A percentile compares a stretch with the other conserved stretches of the same genome.
These are phyloP conservation scores for Agroathelia rolfsii DNA, from an alignment of 1,284 basidiomycete genomes.

Conservation along the genomic window DNA sequence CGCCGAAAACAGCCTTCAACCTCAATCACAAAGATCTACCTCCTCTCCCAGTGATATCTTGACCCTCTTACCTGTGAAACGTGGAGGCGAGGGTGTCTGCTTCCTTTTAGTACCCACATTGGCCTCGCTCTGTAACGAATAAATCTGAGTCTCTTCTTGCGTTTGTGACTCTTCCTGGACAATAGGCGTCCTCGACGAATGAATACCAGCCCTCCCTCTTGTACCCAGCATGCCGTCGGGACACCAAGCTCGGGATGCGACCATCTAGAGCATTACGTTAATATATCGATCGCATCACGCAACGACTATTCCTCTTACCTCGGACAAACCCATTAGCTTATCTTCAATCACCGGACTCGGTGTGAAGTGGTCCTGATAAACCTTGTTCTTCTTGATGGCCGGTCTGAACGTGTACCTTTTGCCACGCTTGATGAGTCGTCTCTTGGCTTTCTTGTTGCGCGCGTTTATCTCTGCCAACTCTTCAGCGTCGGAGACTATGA, in stretches of 20 bases:
- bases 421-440: slow-evolving; percentile 35
- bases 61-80: too few species aligned
- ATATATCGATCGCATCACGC: too few species aligned
- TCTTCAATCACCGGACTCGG: slow-evolving; percentile 49
- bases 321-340: slow-evolving; percentile 44
- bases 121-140: too few species aligned
- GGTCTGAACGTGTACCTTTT: slow-evolving; percentile 50
- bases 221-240: neutral
- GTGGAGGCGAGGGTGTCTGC: too few species aligned
- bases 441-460: slow-evolving; percentile 28
- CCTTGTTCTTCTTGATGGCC: slow-evolving; percentile 30
- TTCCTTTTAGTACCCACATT: too few species aligned
- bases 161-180: slow-evolving; percentile 34
- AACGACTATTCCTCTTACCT: too few species aligned
- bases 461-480: slow-evolving; percentile 34
- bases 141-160: slow-evolving; percentile 41
- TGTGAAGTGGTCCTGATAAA: slow-evolving; percentile 60
- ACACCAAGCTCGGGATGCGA: slow-evolving; percentile 4
- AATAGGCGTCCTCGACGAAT: slow-evolving; percentile 1
- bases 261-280: too few species aligned
- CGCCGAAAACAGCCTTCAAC: too few species aligned
- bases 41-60: too few species aligned
- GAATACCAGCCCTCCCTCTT: neutral
- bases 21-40: too few species aligned
- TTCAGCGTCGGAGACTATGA: slow-evolving; percentile 37